These are phyloP conservation scores for Populus hybrid DNA, from an alignment of 441 rosid species.

Conservation along the genomic window DNA sequence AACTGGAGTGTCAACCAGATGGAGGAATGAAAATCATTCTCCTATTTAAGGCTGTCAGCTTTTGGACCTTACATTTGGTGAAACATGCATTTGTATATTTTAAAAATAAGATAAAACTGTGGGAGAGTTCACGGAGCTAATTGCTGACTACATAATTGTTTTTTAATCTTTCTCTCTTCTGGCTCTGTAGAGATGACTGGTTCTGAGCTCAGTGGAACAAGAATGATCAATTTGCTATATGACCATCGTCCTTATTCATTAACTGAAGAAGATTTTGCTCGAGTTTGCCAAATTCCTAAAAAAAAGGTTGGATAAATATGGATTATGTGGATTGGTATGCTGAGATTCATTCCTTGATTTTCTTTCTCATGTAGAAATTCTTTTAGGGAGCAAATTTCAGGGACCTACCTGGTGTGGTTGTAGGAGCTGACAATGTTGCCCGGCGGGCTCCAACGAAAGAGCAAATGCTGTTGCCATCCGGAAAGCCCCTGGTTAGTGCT, in stretches of 20 bases:
- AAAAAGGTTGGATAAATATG: constrained; percentile 51
- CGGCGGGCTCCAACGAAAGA: constrained; percentile 48
- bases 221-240: constrained; percentile 34
- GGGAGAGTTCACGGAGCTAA: not conserved
- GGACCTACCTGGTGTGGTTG: constrained; percentile 77
- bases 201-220: constrained; percentile 29
- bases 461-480: constrained; percentile 63
- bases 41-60: not conserved
- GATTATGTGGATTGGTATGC: not conserved
- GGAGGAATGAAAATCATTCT: not conserved
- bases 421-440: constrained; percentile 61
- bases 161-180: constrained; percentile 3
- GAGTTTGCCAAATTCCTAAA: constrained; percentile 83
- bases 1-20: not conserved
- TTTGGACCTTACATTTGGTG: not conserved
- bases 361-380: constrained; percentile 26
- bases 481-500: constrained; percentile 67
- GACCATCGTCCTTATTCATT: constrained; percentile 65
- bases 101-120: not conserved
- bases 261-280: constrained; percentile 51
- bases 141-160: not conserved
- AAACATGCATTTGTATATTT: not conserved
- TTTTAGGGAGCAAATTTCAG: constrained; percentile 84
- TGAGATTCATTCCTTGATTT: not conserved
- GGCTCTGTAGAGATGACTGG: constrained; percentile 56